Evolutionary conservation across 768 basidiomycete species (phyloP).

Genomic region (Lentinula boryana): DNA sequence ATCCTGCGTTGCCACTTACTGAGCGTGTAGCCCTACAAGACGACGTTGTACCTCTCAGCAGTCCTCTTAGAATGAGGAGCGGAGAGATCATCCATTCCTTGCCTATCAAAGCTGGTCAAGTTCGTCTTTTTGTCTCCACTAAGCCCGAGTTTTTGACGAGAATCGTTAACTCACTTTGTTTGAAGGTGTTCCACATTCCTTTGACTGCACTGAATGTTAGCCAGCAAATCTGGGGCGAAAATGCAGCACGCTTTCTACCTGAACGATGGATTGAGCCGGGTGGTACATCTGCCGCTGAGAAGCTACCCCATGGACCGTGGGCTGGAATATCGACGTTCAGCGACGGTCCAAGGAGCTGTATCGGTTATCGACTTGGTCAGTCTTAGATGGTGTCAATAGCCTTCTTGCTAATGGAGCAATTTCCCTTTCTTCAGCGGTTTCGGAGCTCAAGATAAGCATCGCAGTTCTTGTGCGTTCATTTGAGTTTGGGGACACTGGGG

Average conservation of each 20-base stretch:
- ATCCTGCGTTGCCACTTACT: conserved; percentile 32
- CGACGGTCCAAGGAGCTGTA: conserved; percentile 35
- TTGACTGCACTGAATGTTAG: conserved; percentile 26
- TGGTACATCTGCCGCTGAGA: conserved; percentile 20
- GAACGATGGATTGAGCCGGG: conserved; percentile 30
- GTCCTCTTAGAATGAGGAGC: conserved; percentile 22
- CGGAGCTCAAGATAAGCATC: conserved; percentile 35
- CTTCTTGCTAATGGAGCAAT: background rate
- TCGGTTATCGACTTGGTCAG: conserved; percentile 32
- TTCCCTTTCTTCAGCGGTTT: conserved; percentile 19
- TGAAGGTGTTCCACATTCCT: conserved; percentile 28
- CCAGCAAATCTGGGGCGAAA: conserved; percentile 28
- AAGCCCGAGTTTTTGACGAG: background rate
- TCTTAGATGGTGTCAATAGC: background rate
- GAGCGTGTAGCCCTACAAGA: conserved; percentile 33
- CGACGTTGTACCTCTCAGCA: conserved; percentile 35
- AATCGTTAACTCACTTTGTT: background rate
- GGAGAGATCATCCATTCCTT: conserved; percentile 21
- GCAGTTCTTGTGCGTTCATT: conserved; percentile 28
- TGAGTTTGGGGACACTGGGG: conserved; percentile 29
- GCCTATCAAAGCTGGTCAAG: conserved; percentile 31
- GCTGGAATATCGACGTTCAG: conserved; percentile 30
- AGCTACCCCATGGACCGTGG: conserved; percentile 28
- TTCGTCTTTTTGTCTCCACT: conserved; percentile 10
- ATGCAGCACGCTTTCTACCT: conserved; percentile 29